Percentiles rank a stretch among this genome's conserved stretches.
These are phyloP conservation scores for Penicillium sp. DNA, from an alignment of 2,329 filamentous ascomycete genomes.

Conservation along the genomic window DNA sequence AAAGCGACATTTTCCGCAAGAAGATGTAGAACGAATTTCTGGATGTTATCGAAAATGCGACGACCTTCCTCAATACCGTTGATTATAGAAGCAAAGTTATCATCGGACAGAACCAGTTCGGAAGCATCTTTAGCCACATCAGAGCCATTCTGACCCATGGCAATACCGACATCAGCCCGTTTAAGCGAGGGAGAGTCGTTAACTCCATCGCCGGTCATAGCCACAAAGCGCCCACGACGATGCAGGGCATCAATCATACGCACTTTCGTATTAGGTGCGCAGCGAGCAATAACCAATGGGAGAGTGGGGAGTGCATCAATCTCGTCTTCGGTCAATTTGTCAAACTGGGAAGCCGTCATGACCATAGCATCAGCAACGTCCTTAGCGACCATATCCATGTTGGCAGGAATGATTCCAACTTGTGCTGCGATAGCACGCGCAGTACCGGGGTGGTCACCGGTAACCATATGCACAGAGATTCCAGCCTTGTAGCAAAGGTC, in stretches of 20 bases:
- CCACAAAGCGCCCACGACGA: constrained; percentile 66
- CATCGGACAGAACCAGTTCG: constrained; percentile 68
- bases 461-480: constrained; percentile 80
- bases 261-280: constrained; percentile 65
- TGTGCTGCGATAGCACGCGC: constrained; percentile 75
- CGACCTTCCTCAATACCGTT: constrained; percentile 80
- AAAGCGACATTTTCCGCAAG: constrained; percentile 80
- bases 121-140: constrained; percentile 74
- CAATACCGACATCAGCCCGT: constrained; percentile 79
- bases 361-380: constrained; percentile 67
- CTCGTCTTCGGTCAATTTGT: constrained; percentile 69
- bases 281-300: constrained; percentile 58
- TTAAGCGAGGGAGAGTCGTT: constrained; percentile 83
- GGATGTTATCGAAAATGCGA: constrained; percentile 84
- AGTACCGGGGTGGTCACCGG: constrained; percentile 76
- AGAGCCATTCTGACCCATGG: constrained; percentile 77
- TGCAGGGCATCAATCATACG: constrained; percentile 71
- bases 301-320: constrained; percentile 60
- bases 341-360: constrained; percentile 74
- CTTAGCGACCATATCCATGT: constrained; percentile 58
- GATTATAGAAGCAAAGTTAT: constrained; percentile 85
- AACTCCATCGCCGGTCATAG: constrained; percentile 87
- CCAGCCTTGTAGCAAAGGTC: constrained; percentile 68
- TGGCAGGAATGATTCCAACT: constrained; percentile 70
- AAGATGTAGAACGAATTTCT: constrained; percentile 80